These are phyloP conservation scores for Breynia disticha DNA, from an alignment of 441 rosid genomes.

Conservation along the genomic window DNA sequence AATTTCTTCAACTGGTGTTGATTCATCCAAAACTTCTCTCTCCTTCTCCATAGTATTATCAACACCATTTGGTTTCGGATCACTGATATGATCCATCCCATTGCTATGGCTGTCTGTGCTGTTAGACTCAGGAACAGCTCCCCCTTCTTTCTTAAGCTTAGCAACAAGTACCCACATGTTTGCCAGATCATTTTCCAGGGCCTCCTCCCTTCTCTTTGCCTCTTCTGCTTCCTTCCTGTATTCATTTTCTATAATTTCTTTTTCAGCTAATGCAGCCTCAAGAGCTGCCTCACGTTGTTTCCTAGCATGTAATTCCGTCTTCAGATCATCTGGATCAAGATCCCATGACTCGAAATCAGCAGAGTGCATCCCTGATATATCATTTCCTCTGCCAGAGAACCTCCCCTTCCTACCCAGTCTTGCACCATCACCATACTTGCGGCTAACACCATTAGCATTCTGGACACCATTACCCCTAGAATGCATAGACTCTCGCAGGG, in stretches of 20 bases:
- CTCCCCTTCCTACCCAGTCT: constrained; percentile 75
- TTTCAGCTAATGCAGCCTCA: constrained; percentile 86
- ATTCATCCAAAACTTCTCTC: constrained; percentile 37
- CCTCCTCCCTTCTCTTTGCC: constrained; percentile 80
- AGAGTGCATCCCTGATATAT: constrained; percentile 31
- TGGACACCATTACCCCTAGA: constrained; percentile 35
- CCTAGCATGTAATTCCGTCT: constrained; percentile 79
- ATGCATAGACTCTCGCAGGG: constrained; percentile 60
- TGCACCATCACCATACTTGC: constrained; percentile 44
- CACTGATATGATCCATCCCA: constrained; percentile 21
- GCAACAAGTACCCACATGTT: constrained; percentile 99
- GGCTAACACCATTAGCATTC: constrained; percentile 42
- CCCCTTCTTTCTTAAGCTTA: constrained; percentile 79
- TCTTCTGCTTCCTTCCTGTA: constrained; percentile 72
- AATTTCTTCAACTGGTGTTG: constrained; percentile 44
- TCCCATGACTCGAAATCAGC: constrained; percentile 73
- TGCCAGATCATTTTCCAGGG: constrained; percentile 90
- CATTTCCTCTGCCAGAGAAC: constrained; percentile 52
- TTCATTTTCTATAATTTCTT: constrained; percentile 65
- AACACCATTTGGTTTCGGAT: constrained; percentile 28
- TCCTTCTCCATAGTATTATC: constrained; percentile 32
- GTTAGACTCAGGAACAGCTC: constrained; percentile 38
- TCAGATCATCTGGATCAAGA: constrained; percentile 71
- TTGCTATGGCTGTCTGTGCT: constrained; percentile 28
- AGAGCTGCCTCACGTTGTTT: constrained; percentile 83